A percentile compares a stretch with the other conserved stretches of the same genome.
Conservation (phyloP, 805 yeast genomes). For the Candida gorgasii region DNA sequence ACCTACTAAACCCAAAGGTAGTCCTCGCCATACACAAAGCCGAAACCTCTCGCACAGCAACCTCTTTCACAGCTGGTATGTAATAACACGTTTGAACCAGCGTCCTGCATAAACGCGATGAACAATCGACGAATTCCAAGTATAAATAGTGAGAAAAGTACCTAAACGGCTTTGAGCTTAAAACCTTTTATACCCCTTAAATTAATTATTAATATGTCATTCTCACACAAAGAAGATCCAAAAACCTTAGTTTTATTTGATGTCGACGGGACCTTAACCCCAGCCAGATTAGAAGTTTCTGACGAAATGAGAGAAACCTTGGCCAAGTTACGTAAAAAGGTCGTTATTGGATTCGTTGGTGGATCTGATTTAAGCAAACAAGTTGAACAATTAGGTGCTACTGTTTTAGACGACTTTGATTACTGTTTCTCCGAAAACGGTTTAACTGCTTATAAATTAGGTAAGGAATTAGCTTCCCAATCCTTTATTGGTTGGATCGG, state of each 20-base stretch:
- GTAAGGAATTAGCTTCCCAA: constrained; percentile 86
- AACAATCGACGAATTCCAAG: constrained; percentile 2
- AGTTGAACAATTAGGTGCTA: constrained; percentile 89
- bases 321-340: constrained; percentile 80
- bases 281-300: constrained; percentile 82
- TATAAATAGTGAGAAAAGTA: constrained; percentile 4
- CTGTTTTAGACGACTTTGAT: constrained; percentile 79
- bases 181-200: constrained; percentile 2
- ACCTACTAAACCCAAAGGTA: too few species aligned
- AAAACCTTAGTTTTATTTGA: constrained; percentile 90
- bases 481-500: constrained; percentile 96
- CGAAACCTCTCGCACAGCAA: too few species aligned
- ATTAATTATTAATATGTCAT: constrained; percentile 45
- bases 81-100: constrained; percentile 2
- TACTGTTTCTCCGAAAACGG: constrained; percentile 98
- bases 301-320: constrained; percentile 77
- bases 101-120: constrained; percentile 11
- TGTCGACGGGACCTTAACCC: constrained; percentile 98
- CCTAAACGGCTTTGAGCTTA: constrained; percentile 4
- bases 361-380: constrained; percentile 95
- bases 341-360: constrained; percentile 95
- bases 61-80: too few species aligned
- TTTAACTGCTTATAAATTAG: constrained; percentile 92
- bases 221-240: constrained; percentile 76
- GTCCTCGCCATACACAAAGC: too few species aligned